Evolutionary conservation across 1,139 yeast genomes (phyloP).

Genomic region (Debaryomycetaceae sp.): DNA sequence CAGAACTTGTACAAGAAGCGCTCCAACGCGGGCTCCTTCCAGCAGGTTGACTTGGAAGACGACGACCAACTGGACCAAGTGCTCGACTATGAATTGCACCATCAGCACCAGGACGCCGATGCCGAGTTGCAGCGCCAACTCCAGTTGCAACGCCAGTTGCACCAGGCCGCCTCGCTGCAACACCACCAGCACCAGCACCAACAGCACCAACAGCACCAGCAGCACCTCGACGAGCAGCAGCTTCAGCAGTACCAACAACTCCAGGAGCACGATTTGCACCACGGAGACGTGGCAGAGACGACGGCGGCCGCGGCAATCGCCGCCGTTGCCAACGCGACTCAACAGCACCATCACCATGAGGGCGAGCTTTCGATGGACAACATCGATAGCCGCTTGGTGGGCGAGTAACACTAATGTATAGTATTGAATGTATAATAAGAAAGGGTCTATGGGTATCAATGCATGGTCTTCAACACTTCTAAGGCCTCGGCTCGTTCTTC

Average conservation of each 20-base stretch:
- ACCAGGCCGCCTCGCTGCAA: conserved; percentile 23
- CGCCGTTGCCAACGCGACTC: conserved; percentile 36
- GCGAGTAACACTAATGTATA: conserved; percentile 24
- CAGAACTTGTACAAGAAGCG: conserved; percentile 7
- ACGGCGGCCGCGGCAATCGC: conserved; percentile 43
- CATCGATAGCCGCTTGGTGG: conserved; percentile 45
- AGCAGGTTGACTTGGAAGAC: conserved; percentile 24
- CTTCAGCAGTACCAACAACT: conserved; percentile 32
- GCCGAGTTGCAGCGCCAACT: conserved; percentile 38
- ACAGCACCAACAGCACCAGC: conserved; percentile 15
- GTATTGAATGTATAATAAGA: conserved; percentile 5
- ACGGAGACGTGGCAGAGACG: conserved; percentile 20
- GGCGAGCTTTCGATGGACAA: conserved; percentile 44
- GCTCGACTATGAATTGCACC: conserved; percentile 17
- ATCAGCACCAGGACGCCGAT: conserved; percentile 30
- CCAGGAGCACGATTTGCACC: conserved; percentile 25
- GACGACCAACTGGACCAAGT: conserved; percentile 23
- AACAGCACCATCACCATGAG: conserved; percentile 22
- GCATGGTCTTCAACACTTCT: conserved; percentile 40
- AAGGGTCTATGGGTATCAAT: conserved; percentile 6
- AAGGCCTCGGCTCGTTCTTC: conserved; percentile 55
- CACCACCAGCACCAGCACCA: conserved; percentile 10
- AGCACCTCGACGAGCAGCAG: conserved; percentile 24
- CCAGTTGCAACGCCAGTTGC: conserved; percentile 19
- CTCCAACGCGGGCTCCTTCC: conserved; percentile 29